Percentiles rank a stretch among this genome's conserved stretches.
Conservation (phyloP, 805 yeast genomes). For the Pichia insulana region DNA sequence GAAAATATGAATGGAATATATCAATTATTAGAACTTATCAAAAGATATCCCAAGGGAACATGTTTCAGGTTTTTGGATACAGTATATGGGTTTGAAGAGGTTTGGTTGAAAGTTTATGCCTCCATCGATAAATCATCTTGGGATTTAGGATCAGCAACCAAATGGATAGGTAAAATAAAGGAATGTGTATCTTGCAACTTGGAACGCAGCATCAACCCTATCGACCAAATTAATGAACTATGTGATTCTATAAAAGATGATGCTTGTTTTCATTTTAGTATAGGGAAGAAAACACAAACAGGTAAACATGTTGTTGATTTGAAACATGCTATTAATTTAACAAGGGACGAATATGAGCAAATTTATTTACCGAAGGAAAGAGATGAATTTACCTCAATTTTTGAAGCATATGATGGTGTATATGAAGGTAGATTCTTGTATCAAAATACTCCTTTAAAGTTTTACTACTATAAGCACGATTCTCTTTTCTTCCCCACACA, state of each 20-base stretch:
- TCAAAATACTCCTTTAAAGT: neutral
- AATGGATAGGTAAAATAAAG: neutral
- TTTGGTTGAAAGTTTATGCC: conserved; percentile 12
- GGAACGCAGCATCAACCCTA: conserved; percentile 6
- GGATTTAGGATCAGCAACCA: no score
- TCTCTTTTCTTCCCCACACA: conserved; percentile 6
- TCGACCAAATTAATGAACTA: conserved; percentile 2
- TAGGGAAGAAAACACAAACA: neutral
- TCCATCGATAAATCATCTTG: conserved; percentile 1
- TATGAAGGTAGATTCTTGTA: neutral
- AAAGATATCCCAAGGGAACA: conserved; percentile 13
- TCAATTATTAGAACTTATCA: conserved; percentile 6
- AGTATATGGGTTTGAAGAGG: conserved; percentile 16
- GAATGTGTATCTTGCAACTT: neutral
- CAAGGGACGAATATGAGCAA: conserved; percentile 6
- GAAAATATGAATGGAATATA: conserved; percentile 12
- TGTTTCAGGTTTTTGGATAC: conserved; percentile 10
- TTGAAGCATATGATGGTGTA: neutral
- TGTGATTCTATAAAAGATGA: neutral
- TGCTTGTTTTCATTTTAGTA: neutral
- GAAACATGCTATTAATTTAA: conserved; percentile 11
- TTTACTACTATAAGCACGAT: neutral
- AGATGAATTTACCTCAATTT: neutral
- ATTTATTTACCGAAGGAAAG: conserved; percentile 2
- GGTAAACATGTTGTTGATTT: conserved; percentile 4